These are phyloP conservation scores for Sugiyamaella neomexicana DNA, from an alignment of 1,139 yeast genomes.

Conservation along the genomic window DNA sequence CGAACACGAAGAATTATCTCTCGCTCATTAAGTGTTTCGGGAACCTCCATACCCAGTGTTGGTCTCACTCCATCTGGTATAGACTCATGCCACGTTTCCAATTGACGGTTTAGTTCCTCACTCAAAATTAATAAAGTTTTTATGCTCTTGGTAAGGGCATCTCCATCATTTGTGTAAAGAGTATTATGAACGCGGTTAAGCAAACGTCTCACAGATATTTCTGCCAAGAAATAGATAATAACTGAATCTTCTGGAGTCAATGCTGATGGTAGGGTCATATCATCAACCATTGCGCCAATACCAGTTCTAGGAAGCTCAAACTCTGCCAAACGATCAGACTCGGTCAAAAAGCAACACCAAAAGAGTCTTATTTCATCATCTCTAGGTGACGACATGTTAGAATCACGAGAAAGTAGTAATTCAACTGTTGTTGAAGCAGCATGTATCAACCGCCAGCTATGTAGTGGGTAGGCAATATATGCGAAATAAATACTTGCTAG, in stretches of 20 bases:
- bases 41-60: constrained; percentile 11
- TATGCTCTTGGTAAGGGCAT: constrained; percentile 13
- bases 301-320: constrained; percentile 27
- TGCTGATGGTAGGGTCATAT: constrained; percentile 23
- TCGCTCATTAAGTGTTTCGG: constrained; percentile 18
- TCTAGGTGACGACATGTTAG: constrained; percentile 5
- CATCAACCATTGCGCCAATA: constrained; percentile 26
- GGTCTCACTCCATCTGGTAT: constrained; percentile 25
- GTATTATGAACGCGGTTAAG: constrained; percentile 27
- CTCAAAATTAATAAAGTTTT: constrained; percentile 18
- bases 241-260: constrained; percentile 19
- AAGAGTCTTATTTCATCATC: constrained; percentile 20
- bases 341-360: constrained; percentile 28
- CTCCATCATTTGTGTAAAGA: constrained; percentile 18
- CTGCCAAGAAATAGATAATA: constrained; percentile 27
- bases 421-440: constrained; percentile 22
- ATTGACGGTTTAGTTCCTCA: constrained; percentile 26
- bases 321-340: constrained; percentile 28
- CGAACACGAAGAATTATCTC: constrained; percentile 24
- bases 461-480: constrained; percentile 24
- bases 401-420: constrained; percentile 11
- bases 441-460: constrained; percentile 25
- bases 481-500: constrained; percentile 24
- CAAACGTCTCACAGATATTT: constrained; percentile 26
- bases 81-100: constrained; percentile 27